phyloP scores from a whole-genome alignment of 805 yeast genomes.

The Metschnikowia kofuensis region DNA sequence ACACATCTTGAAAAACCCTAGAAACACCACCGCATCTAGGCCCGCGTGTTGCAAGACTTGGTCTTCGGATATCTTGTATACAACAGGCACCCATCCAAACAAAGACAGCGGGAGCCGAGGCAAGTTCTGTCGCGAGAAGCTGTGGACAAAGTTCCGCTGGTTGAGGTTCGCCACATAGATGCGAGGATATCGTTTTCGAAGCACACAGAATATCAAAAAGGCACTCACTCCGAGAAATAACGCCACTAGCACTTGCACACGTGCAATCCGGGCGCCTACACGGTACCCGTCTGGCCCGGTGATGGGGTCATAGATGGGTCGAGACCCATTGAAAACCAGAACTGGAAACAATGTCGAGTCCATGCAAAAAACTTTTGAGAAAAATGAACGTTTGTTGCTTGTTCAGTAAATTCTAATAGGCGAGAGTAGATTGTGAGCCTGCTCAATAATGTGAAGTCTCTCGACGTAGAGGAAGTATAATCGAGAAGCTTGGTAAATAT shows the following conservation, averaged over 20 bases:
- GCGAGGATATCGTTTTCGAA: slow-evolving; percentile 73
- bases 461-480: too few relatives aligned
- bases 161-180: slow-evolving; percentile 78
- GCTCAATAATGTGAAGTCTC: too few relatives aligned
- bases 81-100: slow-evolving; percentile 78
- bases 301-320: slow-evolving; percentile 20
- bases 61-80: slow-evolving; percentile 63
- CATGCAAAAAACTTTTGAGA: neutral
- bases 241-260: slow-evolving; percentile 76
- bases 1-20: slow-evolving; percentile 88
- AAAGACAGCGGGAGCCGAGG: slow-evolving; percentile 61
- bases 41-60: slow-evolving; percentile 89
- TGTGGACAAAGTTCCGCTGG: slow-evolving; percentile 43
- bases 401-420: too few relatives aligned
- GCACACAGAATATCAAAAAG: slow-evolving; percentile 62
- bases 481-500: too few relatives aligned
- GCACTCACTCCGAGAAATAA: slow-evolving; percentile 64
- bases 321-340: slow-evolving; percentile 5
- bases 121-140: slow-evolving; percentile 45
- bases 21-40: slow-evolving; percentile 86
- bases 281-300: slow-evolving; percentile 15
- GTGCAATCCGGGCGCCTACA: slow-evolving; percentile 52
- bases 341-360: neutral
- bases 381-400: too few relatives aligned
- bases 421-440: too few relatives aligned